Evolutionary conservation across 2,329 filamentous ascomycete genomes (phyloP).

Genomic region (Colletotrichum sp.): DNA sequence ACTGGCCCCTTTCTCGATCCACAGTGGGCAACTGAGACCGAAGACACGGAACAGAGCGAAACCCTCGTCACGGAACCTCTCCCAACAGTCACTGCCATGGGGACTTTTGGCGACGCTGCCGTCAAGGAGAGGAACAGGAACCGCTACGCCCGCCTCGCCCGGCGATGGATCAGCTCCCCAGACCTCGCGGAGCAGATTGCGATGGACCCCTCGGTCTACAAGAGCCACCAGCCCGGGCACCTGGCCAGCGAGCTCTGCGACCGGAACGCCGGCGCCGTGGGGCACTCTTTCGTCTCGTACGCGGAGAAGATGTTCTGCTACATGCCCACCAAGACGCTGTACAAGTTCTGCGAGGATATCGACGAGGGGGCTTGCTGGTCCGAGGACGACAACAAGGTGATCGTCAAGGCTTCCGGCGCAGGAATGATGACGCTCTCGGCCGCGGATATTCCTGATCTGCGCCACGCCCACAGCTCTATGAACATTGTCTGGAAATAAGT

Average conservation of each 20-base stretch:
- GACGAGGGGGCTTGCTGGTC: slow-evolving; percentile 20
- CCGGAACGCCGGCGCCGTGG: not conserved
- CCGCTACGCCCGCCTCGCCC: not conserved
- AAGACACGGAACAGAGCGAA: not conserved
- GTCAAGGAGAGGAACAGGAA: not conserved
- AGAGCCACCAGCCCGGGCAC: not conserved
- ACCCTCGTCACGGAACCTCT: not conserved
- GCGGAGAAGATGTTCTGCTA: slow-evolving; percentile 22
- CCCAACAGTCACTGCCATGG: not conserved
- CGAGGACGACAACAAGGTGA: slow-evolving; percentile 10
- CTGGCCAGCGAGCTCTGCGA: not conserved
- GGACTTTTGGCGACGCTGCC: not conserved
- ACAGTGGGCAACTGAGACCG: not conserved
- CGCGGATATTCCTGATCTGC: not conserved
- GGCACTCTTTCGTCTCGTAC: slow-evolving; percentile 21
- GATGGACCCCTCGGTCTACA: not conserved
- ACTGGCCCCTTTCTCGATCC: not conserved
- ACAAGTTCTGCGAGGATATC: slow-evolving; percentile 13
- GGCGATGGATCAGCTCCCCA: not conserved
- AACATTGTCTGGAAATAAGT: not conserved
- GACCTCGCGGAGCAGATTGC: not conserved
- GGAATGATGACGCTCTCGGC: not conserved
- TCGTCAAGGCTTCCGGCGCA: not conserved
- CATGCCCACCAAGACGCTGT: slow-evolving; percentile 22
- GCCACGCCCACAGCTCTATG: not conserved